Evolutionary conservation across 768 basidiomycete species (phyloP).

Genomic region (Clathrus columnatus): DNA sequence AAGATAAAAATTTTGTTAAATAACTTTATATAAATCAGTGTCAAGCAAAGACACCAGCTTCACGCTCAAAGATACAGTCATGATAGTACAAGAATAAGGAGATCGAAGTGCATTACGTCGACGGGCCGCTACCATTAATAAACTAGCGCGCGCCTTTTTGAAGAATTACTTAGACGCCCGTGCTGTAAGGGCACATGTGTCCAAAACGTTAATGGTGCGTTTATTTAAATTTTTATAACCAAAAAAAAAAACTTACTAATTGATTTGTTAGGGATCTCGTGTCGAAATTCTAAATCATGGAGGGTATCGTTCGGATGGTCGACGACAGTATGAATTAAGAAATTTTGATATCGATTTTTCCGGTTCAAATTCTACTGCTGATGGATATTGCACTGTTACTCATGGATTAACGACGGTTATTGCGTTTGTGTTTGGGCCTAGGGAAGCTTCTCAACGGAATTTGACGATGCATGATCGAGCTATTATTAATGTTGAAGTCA

Average conservation of each 20-base stretch:
- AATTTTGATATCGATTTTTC: conserved; percentile 72
- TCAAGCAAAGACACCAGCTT: conserved; percentile 61
- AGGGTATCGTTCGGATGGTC: conserved; percentile 85
- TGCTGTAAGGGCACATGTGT: no score
- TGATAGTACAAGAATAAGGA: background rate
- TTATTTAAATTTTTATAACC: no score
- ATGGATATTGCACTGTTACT: conserved; percentile 74
- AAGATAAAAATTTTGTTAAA: background rate
- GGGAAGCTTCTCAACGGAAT: conserved; percentile 77
- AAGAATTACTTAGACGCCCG: background rate
- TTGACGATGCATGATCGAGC: conserved; percentile 83
- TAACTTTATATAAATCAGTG: conserved; percentile 90
- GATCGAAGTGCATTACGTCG: no score
- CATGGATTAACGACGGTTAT: conserved; percentile 89
- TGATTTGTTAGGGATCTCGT: conserved; percentile 35
- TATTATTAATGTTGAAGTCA: conserved; percentile 82
- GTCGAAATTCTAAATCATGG: conserved; percentile 78
- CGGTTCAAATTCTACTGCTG: conserved; percentile 56
- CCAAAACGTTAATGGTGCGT: no score
- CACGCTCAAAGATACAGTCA: no score
- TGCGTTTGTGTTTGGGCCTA: conserved; percentile 84
- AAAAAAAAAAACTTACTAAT: no score
- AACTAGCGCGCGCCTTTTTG: background rate
- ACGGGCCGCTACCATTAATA: no score
- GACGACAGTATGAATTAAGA: conserved; percentile 87